Evolutionary conservation across 306 rosid species (phyloP), one percentile per base, ranked within the genome.

Genomic region (Cucumis hystrix): DNA sequence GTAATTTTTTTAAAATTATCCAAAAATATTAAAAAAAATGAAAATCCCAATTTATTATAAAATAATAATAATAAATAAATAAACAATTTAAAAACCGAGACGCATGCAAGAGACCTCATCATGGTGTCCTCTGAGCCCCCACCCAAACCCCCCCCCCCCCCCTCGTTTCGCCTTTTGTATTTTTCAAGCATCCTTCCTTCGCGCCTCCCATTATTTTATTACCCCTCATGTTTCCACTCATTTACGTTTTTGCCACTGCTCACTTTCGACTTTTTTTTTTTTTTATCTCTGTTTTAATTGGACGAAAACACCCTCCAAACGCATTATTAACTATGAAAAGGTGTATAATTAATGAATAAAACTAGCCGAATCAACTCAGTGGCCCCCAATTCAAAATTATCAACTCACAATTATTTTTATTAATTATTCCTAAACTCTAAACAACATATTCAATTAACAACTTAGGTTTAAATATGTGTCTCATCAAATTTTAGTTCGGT

Each of bases 101-200:
- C 98, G 98, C 98, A 93, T 93, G 98, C 98, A 82, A 85, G 82
- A 83, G 37, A 84, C 81, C 83, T 89, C 73, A 91, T 93, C 88
- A 93, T 93, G 89, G 86, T 89, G 97, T 91, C 86, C 86, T 85
- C 91, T 85, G 85, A 82, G 76, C 76, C 76, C 61, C 60, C 74
- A 18, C 59, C 77, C 79, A 20, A 35, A 21, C 55, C 68, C 72
- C 56, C 71, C 30, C 30, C 30, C 30, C 30, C 30, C 30, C 56
- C 71, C 74, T 75, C 68, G 81, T 74, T 82, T 80, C 7, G 84
- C 87, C 89, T 88, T 88, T 80, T 80, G 87, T 87, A 83, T 82
- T 83, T 88, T 87, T 80, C 85, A 84, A 85, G 90, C 90, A 86
- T 85, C 77, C 91, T 79, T 47, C 69, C 65, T 79, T 77, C 79